phyloP scores from a whole-genome alignment of 805 yeast species.

The Metschnikowia arizonensis region DNA sequence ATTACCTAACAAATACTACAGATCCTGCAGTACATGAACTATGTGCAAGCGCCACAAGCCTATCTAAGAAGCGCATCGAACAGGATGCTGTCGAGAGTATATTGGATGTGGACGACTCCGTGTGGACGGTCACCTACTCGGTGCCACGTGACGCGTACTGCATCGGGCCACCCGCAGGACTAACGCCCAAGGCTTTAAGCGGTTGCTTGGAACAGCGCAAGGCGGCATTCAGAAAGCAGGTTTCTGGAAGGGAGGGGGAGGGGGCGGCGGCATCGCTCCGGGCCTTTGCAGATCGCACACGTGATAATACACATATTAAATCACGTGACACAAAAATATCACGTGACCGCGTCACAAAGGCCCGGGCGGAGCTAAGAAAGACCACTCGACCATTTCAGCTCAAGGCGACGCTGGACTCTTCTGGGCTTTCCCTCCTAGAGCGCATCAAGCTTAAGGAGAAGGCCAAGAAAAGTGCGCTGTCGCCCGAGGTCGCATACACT shows the following conservation, averaged over 20 bases:
- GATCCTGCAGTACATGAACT: conserved; percentile 19
- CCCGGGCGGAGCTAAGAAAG: conserved; percentile 25
- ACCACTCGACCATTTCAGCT: conserved; percentile 35
- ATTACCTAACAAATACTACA: conserved; percentile 30
- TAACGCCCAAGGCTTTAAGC: conserved; percentile 14
- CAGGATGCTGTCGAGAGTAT: conserved; percentile 10
- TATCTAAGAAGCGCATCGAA: conserved; percentile 12
- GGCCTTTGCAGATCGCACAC: no score
- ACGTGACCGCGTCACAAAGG: conserved; percentile 6
- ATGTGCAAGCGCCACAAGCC: conserved; percentile 15
- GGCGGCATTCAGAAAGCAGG: conserved; percentile 12
- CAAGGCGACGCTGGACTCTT: conserved; percentile 20
- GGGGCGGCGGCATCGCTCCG: no score
- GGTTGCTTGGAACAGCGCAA: conserved; percentile 19
- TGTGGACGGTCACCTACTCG: conserved; percentile 11
- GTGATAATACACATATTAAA: no score
- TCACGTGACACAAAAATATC: no score
- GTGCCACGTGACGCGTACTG: conserved; percentile 14
- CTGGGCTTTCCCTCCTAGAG: conserved; percentile 35
- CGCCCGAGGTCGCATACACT: conserved; percentile 23
- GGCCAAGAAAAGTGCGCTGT: conserved; percentile 7
- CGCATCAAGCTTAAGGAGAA: conserved; percentile 38
- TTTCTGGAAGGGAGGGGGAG: neutral
- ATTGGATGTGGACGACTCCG: conserved; percentile 8
- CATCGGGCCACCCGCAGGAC: conserved; percentile 12